Conservation (phyloP, 805 yeast species). For the Hanseniaspora nectarophila region DNA sequence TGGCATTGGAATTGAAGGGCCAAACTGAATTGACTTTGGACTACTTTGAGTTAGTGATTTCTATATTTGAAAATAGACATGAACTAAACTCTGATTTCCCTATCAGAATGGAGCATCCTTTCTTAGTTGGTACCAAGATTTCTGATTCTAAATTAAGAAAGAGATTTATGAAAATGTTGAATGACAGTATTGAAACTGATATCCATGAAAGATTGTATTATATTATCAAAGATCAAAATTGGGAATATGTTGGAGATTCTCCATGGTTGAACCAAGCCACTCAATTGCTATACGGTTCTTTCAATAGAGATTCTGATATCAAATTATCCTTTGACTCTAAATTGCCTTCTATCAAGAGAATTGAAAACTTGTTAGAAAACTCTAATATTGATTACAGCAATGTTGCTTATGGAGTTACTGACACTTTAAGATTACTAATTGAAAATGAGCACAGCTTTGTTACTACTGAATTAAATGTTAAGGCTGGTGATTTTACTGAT, state of each 20-base stretch:
- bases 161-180: constrained; percentile 66
- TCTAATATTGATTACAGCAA: constrained; percentile 21
- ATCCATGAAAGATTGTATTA: constrained; percentile 70
- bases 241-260: constrained; percentile 90
- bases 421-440: constrained; percentile 26
- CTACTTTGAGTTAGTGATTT: constrained; percentile 76
- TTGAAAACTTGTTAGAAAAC: constrained; percentile 17
- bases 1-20: constrained; percentile 80
- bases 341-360: constrained; percentile 41
- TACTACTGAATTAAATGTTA: constrained; percentile 25
- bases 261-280: constrained; percentile 92
- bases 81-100: constrained; percentile 78
- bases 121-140: constrained; percentile 81
- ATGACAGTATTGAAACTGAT: constrained; percentile 65
- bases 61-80: constrained; percentile 69
- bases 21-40: constrained; percentile 65
- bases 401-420: constrained; percentile 16
- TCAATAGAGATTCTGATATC: constrained; percentile 41
- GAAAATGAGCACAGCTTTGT: constrained; percentile 30
- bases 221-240: constrained; percentile 85
- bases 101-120: constrained; percentile 91
- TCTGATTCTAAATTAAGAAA: constrained; percentile 63
- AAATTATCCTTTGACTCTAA: constrained; percentile 39
- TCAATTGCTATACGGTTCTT: constrained; percentile 71
- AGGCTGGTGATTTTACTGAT: constrained; percentile 47